phyloP scores from a whole-genome alignment of 148 eudicot genomes.

The Linanthus parryae region DNA sequence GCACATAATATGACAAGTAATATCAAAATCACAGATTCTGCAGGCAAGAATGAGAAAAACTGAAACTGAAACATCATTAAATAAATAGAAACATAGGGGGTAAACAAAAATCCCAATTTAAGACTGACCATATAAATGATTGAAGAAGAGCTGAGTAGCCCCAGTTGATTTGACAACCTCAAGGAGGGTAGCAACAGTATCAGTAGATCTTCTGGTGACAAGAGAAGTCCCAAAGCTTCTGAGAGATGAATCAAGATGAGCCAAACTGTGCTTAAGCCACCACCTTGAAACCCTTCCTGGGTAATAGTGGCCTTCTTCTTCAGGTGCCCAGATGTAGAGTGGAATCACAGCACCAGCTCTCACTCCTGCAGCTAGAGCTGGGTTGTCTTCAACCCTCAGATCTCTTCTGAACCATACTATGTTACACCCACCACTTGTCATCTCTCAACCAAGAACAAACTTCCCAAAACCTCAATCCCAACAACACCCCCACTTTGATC shows the following conservation, averaged over 20 bases:
- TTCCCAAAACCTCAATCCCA: conserved; percentile 5
- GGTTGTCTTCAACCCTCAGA: conserved; percentile 93
- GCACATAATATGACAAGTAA: too few relatives aligned
- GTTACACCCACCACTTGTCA: conserved; percentile 58
- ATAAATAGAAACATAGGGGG: too few relatives aligned
- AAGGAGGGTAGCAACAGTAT: conserved; percentile 71
- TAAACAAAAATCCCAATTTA: too few relatives aligned
- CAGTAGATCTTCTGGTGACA: conserved; percentile 81
- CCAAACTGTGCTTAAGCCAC: conserved; percentile 95
- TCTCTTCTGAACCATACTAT: conserved; percentile 99
- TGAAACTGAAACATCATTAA: too few relatives aligned
- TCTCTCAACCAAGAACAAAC: conserved; percentile 23
- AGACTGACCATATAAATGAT: conserved; percentile 92
- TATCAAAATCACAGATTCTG: too few relatives aligned
- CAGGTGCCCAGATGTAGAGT: conserved; percentile 92
- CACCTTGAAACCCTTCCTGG: conserved; percentile 98
- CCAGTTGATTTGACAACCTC: conserved; percentile 73
- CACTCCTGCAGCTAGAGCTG: conserved; percentile 83
- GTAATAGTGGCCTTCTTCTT: conserved; percentile 85
- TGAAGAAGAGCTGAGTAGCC: conserved; percentile 82
- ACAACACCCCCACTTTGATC: neutral
- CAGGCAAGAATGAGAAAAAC: too few relatives aligned
- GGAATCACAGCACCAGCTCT: conserved; percentile 75
- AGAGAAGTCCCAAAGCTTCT: conserved; percentile 76
- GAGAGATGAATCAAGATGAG: conserved; percentile 78